Conservation (phyloP, 164 flowering plant species). For the Sedum album region DNA sequence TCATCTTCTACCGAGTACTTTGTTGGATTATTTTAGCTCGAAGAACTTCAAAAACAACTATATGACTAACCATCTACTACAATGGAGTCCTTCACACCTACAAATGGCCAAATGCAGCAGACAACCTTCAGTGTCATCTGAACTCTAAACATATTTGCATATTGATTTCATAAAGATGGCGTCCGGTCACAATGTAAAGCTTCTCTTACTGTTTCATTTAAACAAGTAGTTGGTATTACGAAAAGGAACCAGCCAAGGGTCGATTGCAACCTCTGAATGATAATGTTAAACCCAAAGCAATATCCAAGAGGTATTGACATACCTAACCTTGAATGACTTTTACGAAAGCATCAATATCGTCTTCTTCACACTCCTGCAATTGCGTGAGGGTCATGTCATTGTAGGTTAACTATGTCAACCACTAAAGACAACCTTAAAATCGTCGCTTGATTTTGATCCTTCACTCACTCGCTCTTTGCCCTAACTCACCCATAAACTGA, state of each 20-base stretch:
- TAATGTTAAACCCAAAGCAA: background rate
- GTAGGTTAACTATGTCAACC: background rate
- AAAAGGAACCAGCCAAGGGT: background rate
- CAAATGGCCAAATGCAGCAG: background rate
- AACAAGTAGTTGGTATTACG: background rate
- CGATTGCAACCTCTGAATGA: background rate
- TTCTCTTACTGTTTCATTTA: background rate
- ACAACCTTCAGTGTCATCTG: background rate
- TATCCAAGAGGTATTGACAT: background rate
- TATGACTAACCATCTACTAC: constrained; percentile 10
- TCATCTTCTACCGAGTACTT: constrained; percentile 73
- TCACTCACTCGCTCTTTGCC: too few species aligned
- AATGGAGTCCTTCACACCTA: background rate
- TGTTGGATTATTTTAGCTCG: constrained; percentile 75
- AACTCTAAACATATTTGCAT: background rate
- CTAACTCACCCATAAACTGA: too few species aligned
- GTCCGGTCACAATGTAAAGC: background rate
- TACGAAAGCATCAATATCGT: background rate
- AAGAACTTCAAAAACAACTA: constrained; percentile 54
- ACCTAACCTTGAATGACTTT: background rate
- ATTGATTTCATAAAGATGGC: background rate
- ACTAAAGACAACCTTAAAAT: too few species aligned
- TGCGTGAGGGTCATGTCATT: background rate
- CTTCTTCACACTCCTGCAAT: background rate
- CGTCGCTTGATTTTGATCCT: too few species aligned